Conservation (phyloP, 1,139 yeast species). For the Hyphopichia khmerensis region DNA sequence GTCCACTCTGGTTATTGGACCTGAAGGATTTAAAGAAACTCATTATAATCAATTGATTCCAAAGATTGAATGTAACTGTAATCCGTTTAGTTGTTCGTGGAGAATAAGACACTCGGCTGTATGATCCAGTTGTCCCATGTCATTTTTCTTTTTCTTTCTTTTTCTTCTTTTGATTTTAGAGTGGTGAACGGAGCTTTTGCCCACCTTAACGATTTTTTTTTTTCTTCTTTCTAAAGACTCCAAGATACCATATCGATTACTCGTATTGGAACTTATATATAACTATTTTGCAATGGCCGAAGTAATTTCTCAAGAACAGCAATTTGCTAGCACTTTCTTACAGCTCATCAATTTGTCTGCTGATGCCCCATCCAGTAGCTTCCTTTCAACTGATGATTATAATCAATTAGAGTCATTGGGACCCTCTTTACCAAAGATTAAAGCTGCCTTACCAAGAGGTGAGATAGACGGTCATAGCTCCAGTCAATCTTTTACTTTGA, state of each 20-base stretch:
- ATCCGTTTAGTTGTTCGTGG: too few relatives aligned
- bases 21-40: slow-evolving; percentile 39
- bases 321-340: slow-evolving; percentile 34
- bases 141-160: neutral
- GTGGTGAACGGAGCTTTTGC: neutral
- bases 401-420: slow-evolving; percentile 35
- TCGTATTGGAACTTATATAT: neutral
- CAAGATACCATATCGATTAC: too few relatives aligned
- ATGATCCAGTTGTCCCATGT: too few relatives aligned
- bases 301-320: slow-evolving; percentile 12
- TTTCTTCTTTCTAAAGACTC: neutral
- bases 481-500: slow-evolving; percentile 6
- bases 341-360: slow-evolving; percentile 31
- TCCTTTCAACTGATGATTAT: slow-evolving; percentile 34
- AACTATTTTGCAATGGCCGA: slow-evolving; percentile 1
- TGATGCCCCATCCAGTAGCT: slow-evolving; percentile 22
- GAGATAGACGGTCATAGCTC: slow-evolving; percentile 3
- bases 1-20: slow-evolving; percentile 7
- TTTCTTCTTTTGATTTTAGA: too few relatives aligned
- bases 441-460: slow-evolving; percentile 26
- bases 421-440: slow-evolving; percentile 38
- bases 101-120: too few relatives aligned
- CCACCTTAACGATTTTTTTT: neutral
- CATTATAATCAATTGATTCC: slow-evolving; percentile 17
- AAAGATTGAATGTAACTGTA: neutral